phyloP scores from a whole-genome alignment of 441 rosid species.

The Populus tomentosa region DNA sequence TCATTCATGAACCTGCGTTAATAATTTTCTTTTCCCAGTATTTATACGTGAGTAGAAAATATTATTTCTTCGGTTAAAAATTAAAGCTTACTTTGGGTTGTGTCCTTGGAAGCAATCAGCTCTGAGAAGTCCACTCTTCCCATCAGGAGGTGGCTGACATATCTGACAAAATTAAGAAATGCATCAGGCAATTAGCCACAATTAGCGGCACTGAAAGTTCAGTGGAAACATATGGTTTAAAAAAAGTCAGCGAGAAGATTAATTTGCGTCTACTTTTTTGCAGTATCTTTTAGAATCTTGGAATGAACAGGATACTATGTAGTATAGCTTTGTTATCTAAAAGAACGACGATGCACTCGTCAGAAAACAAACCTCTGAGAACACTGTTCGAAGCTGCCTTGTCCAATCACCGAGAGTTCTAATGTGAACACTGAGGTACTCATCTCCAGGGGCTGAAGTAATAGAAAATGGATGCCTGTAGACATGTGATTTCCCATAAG shows the following conservation, averaged over 20 bases:
- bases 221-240: neutral
- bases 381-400: slow-evolving; percentile 59
- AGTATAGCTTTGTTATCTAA: neutral
- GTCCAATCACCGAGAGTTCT: slow-evolving; percentile 95
- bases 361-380: slow-evolving; percentile 49
- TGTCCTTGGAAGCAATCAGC: slow-evolving; percentile 45
- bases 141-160: slow-evolving; percentile 51
- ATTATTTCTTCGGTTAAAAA: neutral
- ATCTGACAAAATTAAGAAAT: slow-evolving; percentile 27
- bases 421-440: slow-evolving; percentile 80
- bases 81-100: slow-evolving; percentile 29
- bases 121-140: slow-evolving; percentile 70
- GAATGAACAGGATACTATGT: too few species aligned
- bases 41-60: neutral
- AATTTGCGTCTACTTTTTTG: neutral
- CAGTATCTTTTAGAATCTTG: too few species aligned
- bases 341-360: neutral
- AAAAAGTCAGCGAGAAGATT: too few species aligned
- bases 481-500: neutral
- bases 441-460: slow-evolving; percentile 92
- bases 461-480: slow-evolving; percentile 95
- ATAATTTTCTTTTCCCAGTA: neutral
- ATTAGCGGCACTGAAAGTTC: neutral
- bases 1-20: neutral
- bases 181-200: neutral